Base-by-base conservation (phyloP, 78 protist species). In the Protostelium mycophagum region DNA sequence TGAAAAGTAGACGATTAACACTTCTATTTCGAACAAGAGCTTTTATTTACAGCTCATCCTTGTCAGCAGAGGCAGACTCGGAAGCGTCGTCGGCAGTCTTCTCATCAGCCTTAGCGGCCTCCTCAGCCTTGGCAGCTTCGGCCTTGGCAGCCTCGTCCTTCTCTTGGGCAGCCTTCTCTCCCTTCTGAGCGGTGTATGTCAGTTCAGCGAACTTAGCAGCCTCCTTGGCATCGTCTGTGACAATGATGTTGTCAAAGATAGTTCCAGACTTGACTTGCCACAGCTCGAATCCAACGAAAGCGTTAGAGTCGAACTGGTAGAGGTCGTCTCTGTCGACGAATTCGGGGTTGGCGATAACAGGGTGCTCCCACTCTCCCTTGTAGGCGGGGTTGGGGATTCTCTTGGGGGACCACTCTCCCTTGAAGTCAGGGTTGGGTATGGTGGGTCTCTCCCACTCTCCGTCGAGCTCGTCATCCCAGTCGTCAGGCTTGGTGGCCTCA, bases 381-480 rank as follows among this genome's bases (percentile, higher is more conserved):
- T 97, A 98, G 25, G 37, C 98, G 83, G 99, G 98, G 96, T 98
- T 98, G 89, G 94, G 88, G 93, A 98, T 98, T 95, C 35, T 91
- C 92, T 88, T 85, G 85, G 99, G 96, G 88, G 37, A 37, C 99
- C 98, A 97, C 85, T 88, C 96, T 86, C 99, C 99, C 96, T 97
- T 94, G 97, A 85, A 96, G 86, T 94, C 98, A 85, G 99, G 99
- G 96, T 98, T 98, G 96, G 93, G 94, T 88, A 98, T 95, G 94
- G 89, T 39, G 88, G 99, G 99, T 36, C 99, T 97, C 95, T 98
- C 99, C 99, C 99, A 99, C 92, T 98, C 99, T 34, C 99, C 99
- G 86, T 98, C 99, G 5, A 95, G 97, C 93, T 98, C 99, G 35
- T 98, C 99, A 51, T 97, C 99, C 99, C 99, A 99, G 94, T 98